These are phyloP conservation scores for Termitomyces eurrhizus DNA, from an alignment of 768 basidiomycete genomes.

Conservation along the genomic window DNA sequence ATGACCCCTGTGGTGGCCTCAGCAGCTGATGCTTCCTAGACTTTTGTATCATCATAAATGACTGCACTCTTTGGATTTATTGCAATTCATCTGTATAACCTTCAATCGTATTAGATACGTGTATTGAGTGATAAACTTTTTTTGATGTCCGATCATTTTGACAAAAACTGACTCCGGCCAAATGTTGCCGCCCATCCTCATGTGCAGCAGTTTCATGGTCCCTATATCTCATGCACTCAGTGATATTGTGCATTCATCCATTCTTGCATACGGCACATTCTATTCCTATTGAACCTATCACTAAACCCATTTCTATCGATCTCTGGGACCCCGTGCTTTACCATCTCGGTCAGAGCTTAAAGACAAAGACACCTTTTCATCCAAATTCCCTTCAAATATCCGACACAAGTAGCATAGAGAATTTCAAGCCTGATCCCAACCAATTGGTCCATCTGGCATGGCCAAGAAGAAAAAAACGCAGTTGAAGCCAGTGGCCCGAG, in stretches of 20 bases:
- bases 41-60: slow-evolving; percentile 3
- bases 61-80: background rate
- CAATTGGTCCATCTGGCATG: slow-evolving; percentile 39
- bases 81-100: background rate
- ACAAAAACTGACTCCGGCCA: slow-evolving; percentile 11
- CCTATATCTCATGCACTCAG: slow-evolving; percentile 18
- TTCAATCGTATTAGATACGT: slow-evolving; percentile 1
- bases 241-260: slow-evolving; percentile 7
- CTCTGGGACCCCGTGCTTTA: background rate
- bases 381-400: slow-evolving; percentile 1
- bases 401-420: slow-evolving; percentile 7
- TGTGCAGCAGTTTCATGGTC: slow-evolving; percentile 16
- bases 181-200: slow-evolving; percentile 9
- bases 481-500: slow-evolving; percentile 68
- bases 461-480: slow-evolving; percentile 86
- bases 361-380: background rate
- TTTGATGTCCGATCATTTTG: slow-evolving; percentile 13
- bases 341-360: slow-evolving; percentile 1
- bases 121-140: background rate
- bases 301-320: slow-evolving; percentile 3
- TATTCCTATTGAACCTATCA: slow-evolving; percentile 11
- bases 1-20: slow-evolving; percentile 9
- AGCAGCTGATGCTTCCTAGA: background rate
- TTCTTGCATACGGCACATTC: slow-evolving; percentile 9
- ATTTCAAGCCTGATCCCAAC: background rate